Conservation (phyloP, 805 yeast genomes). For the Osmozyma mogii region DNA sequence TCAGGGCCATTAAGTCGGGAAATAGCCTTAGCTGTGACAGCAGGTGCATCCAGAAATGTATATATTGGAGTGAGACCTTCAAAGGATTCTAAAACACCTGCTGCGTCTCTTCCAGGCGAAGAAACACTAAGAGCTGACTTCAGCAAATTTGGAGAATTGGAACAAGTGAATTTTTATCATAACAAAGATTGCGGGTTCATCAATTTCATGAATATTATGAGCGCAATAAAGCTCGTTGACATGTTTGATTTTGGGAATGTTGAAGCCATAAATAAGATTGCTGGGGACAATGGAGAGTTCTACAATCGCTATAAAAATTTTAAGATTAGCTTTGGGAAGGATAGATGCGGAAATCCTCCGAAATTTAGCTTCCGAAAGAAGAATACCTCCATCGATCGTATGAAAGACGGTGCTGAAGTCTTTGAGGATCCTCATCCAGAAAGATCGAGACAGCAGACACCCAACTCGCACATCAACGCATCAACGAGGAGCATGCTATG, state of each 20-base stretch:
- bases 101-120: slow-evolving; percentile 31
- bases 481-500: slow-evolving; percentile 32
- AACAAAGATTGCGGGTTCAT: slow-evolving; percentile 70
- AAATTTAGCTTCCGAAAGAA: slow-evolving; percentile 42
- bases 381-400: slow-evolving; percentile 12
- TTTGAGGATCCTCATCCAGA: slow-evolving; percentile 2
- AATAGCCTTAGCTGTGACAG: slow-evolving; percentile 55
- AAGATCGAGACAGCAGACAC: slow-evolving; percentile 8
- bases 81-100: slow-evolving; percentile 5
- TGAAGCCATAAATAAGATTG: slow-evolving; percentile 29
- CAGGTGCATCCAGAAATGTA: slow-evolving; percentile 71
- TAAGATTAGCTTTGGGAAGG: slow-evolving; percentile 66
- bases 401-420: slow-evolving; percentile 1
- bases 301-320: slow-evolving; percentile 42
- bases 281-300: slow-evolving; percentile 24
- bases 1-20: slow-evolving; percentile 54
- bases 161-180: slow-evolving; percentile 65
- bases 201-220: slow-evolving; percentile 55
- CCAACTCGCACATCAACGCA: slow-evolving; percentile 14
- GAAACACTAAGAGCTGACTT: slow-evolving; percentile 52
- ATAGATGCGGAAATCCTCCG: slow-evolving; percentile 72
- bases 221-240: slow-evolving; percentile 59
- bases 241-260: slow-evolving; percentile 35
- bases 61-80: slow-evolving; percentile 51
- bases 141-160: slow-evolving; percentile 58